A percentile compares a stretch with the other conserved stretches of the same genome.
These are phyloP conservation scores for Acanthamoeba lugdunensis DNA, from an alignment of 208 protist genomes.

Conservation along the genomic window DNA sequence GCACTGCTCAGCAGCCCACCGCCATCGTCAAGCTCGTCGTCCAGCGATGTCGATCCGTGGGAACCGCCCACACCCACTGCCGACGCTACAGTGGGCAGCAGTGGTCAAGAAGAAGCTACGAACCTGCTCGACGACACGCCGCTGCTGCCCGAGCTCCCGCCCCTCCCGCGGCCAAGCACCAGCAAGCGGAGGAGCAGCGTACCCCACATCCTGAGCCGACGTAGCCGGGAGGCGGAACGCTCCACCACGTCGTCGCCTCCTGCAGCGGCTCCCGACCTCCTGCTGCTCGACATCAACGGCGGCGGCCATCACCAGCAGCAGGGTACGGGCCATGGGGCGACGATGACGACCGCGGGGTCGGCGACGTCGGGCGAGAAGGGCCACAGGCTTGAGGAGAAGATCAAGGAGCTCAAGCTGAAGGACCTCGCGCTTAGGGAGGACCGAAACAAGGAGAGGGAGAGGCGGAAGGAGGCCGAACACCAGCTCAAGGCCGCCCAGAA, in stretches of 20 bases:
- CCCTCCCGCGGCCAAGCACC: background rate
- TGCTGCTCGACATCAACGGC: background rate
- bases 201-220: background rate
- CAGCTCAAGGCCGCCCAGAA: slow-evolving; percentile 29
- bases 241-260: background rate
- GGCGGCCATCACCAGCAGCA: background rate
- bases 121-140: slow-evolving; percentile 41
- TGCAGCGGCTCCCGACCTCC: background rate
- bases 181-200: background rate
- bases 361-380: background rate
- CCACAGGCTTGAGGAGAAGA: slow-evolving; percentile 5
- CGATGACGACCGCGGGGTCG: background rate
- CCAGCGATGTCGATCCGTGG: too few relatives aligned
- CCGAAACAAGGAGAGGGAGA: background rate
- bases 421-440: background rate
- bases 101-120: background rate
- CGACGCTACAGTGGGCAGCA: too few relatives aligned
- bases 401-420: slow-evolving; percentile 38
- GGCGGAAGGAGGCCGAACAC: slow-evolving; percentile 1
- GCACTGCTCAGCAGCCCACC: background rate
- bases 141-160: slow-evolving; percentile 19
- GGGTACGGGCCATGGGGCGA: background rate
- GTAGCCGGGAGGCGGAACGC: background rate
- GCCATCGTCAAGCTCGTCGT: background rate
- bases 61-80: too few relatives aligned